Conservation (phyloP, 2,329 filamentous ascomycete species). For the Botrytis elliptica region DNA sequence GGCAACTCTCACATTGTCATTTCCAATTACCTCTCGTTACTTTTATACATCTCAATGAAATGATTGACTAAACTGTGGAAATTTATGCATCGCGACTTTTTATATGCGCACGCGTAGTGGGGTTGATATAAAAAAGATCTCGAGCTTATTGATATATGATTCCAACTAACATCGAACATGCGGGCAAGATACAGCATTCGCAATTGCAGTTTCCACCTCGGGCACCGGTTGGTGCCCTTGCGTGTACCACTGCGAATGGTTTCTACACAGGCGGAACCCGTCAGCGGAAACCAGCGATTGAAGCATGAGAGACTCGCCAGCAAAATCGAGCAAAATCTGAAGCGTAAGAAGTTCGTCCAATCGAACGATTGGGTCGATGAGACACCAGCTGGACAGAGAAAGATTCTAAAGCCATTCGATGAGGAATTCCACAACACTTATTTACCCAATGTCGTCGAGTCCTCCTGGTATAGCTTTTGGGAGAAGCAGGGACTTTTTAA, state of each 20-base stretch:
- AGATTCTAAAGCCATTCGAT: neutral
- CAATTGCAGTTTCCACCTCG: neutral
- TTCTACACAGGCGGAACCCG: neutral
- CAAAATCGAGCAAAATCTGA: conserved; percentile 3
- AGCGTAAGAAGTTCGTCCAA: neutral
- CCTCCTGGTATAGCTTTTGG: neutral
- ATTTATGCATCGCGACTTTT: neutral
- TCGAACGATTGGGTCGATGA: neutral
- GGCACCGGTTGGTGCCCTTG: neutral
- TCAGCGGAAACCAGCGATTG: neutral
- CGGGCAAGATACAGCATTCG: neutral
- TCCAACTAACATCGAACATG: neutral
- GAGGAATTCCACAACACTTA: neutral
- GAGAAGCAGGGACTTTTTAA: neutral
- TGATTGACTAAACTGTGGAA: neutral
- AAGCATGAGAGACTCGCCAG: neutral
- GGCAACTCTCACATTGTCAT: neutral
- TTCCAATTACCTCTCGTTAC: neutral
- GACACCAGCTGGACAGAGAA: neutral
- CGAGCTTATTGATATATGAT: neutral
- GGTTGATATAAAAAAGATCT: neutral
- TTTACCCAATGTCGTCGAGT: neutral
- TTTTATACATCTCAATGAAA: neutral
- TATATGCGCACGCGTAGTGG: neutral
- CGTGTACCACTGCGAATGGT: neutral